Base-by-base conservation (phyloP, 2,329 filamentous ascomycete genomes). In the Epichloe aotearoae region DNA sequence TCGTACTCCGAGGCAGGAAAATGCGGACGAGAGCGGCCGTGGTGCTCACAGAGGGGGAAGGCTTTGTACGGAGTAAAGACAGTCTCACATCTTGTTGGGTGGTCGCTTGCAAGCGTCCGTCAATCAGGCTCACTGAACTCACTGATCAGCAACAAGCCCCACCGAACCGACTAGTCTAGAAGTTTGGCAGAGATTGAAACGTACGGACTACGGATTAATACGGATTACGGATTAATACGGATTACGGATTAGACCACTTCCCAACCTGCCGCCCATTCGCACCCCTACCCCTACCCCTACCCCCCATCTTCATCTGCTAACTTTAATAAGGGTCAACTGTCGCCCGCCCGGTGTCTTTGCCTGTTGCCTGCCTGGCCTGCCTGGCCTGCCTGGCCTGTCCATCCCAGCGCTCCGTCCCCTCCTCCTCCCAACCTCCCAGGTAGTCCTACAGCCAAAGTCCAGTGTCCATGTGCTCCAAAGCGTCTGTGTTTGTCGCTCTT, bases 401-500 rank as follows among this genome's bases (percentile, higher is more conserved):
- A 33, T 38, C 17, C 39, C 39, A 20, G 47, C 34, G 36, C 46
- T 40, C 26, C 33, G n/a, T 37, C 41, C 48, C 40, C 26, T 37
- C 39, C 39, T n/a, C 39, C n/a, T 7, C 23, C 23, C 15, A 38
- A n/a, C 14, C 36, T 11, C 36, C 12, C 10, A 30, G 30, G 30
- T 30, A n/a, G 37, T 38, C 37, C 37, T 30, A 30, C 14, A 38
- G 23, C 40, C 39, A 40, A 40, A 46, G 14, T 23, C 14, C 10
- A 37, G 26, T 45, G 20, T 41, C 41, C 23, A 17, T 47, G 30
- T 45, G 50, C 40, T 47, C 44, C 33, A 30, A 11, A 30, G 30
- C 56, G 55, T 59, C 53, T 51, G 53, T 49, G 53, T 53, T 62
- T 61, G 62, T 66, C 64, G 64, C 64, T 65, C 64, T 60, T 67